phyloP scores from a whole-genome alignment of 2,329 filamentous ascomycete genomes.

The Calonectria henricotiae region DNA sequence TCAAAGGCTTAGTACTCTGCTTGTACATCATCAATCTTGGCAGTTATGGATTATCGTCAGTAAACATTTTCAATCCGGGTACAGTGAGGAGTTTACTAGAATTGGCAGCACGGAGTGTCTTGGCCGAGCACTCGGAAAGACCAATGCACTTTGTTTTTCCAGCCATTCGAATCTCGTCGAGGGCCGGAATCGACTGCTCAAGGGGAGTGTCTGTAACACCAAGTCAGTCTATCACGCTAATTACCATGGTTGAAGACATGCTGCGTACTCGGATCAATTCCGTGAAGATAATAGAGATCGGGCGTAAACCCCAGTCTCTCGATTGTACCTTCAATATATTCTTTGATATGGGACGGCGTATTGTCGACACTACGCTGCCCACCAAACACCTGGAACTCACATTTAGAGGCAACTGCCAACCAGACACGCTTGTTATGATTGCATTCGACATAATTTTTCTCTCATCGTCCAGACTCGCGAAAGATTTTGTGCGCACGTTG shows the following conservation, averaged over 20 bases:
- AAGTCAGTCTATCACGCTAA: background rate
- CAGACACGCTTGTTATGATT: background rate
- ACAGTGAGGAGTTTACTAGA: slow-evolving; percentile 55
- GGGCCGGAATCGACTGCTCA: slow-evolving; percentile 64
- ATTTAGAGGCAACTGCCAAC: slow-evolving; percentile 65
- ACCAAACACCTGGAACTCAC: slow-evolving; percentile 61
- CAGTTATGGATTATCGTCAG: slow-evolving; percentile 38
- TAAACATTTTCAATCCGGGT: background rate
- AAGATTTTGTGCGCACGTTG: slow-evolving; percentile 67
- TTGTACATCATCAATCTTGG: slow-evolving; percentile 65
- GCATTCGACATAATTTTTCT: background rate
- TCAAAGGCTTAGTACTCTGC: slow-evolving; percentile 66
- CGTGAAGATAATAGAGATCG: slow-evolving; percentile 64
- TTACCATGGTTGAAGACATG: accelerated
- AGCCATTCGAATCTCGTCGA: slow-evolving; percentile 64
- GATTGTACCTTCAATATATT: slow-evolving; percentile 67
- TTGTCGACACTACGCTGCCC: slow-evolving; percentile 59
- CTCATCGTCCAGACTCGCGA: slow-evolving; percentile 52
- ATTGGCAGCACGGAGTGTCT: slow-evolving; percentile 63
- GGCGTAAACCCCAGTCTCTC: slow-evolving; percentile 65
- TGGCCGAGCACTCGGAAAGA: slow-evolving; percentile 65
- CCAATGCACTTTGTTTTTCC: slow-evolving; percentile 68
- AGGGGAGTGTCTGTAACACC: slow-evolving; percentile 60
- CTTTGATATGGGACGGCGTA: slow-evolving; percentile 63
- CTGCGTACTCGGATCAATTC: slow-evolving; percentile 62